phyloP scores from a whole-genome alignment of 2,329 filamentous ascomycete genomes.

The Periconia digitata region DNA sequence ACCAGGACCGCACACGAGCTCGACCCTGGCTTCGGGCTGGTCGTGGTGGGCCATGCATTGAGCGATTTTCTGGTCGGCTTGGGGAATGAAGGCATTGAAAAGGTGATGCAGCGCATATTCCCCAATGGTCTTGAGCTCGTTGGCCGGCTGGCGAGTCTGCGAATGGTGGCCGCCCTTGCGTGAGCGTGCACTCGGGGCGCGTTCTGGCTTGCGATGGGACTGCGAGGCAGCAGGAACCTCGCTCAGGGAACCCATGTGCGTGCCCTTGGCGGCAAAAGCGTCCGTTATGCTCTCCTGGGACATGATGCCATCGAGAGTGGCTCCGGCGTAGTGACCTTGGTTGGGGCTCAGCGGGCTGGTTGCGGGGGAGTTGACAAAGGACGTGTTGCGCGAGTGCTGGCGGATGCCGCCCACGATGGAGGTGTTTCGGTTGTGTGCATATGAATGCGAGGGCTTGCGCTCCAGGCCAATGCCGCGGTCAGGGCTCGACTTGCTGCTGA shows the following conservation, averaged over 20 bases:
- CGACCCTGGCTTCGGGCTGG: constrained; percentile 80
- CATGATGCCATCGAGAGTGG: constrained; percentile 44
- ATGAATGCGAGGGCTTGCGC: constrained; percentile 56
- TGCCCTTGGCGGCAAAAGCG: constrained; percentile 35
- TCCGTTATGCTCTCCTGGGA: constrained; percentile 43
- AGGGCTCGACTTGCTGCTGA: constrained; percentile 40
- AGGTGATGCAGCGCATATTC: constrained; percentile 97
- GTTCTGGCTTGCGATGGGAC: constrained; percentile 43
- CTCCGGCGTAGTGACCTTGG: constrained; percentile 63
- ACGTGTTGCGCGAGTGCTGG: constrained; percentile 88
- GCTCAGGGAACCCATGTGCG: constrained; percentile 10
- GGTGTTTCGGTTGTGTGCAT: constrained; percentile 93
- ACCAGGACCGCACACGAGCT: constrained; percentile 86
- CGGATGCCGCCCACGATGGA: constrained; percentile 97
- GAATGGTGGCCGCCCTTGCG: constrained; percentile 79
- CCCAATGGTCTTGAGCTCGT: constrained; percentile 88
- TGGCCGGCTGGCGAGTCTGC: constrained; percentile 61
- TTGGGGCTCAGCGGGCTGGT: constrained; percentile 85
- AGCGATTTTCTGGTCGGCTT: constrained; percentile 95
- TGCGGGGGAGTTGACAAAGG: constrained; percentile 73
- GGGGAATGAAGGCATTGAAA: constrained; percentile 94
- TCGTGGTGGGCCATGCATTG: constrained; percentile 80
- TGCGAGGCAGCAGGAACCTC: constrained; percentile 1
- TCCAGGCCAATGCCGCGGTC: constrained; percentile 50
- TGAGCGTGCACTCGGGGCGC: constrained; percentile 58